Conservation (phyloP, 495 filamentous ascomycete genomes). For the Xylaria bambusicola region DNA sequence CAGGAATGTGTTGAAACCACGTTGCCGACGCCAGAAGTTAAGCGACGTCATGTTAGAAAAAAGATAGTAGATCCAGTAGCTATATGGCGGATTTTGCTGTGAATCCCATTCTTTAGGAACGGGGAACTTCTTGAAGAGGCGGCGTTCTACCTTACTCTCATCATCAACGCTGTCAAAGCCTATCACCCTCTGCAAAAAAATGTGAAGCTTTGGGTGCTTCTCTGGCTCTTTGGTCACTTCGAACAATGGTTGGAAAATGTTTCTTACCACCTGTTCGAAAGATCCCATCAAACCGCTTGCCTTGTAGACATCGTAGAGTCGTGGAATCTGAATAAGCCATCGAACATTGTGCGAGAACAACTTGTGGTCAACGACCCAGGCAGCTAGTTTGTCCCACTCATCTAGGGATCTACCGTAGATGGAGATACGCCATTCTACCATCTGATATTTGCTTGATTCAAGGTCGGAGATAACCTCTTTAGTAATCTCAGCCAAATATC, state of each 20-base stretch:
- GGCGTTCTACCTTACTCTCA: slow-evolving; percentile 92
- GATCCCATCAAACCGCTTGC: slow-evolving; percentile 79
- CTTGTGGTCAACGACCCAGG: slow-evolving; percentile 99
- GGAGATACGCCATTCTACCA: slow-evolving; percentile 98
- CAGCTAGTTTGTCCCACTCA: slow-evolving; percentile 97
- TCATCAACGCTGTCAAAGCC: slow-evolving; percentile 98
- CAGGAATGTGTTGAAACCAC: slow-evolving; percentile 94
- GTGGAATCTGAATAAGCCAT: slow-evolving; percentile 94
- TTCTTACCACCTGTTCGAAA: slow-evolving; percentile 87
- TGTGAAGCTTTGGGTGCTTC: slow-evolving; percentile 88
- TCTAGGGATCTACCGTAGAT: slow-evolving; percentile 90
- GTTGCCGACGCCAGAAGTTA: slow-evolving; percentile 85
- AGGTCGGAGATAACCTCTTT: slow-evolving; percentile 97
- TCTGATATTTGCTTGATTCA: slow-evolving; percentile 98
- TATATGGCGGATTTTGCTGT: slow-evolving; percentile 96
- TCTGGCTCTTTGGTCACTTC: slow-evolving; percentile 87
- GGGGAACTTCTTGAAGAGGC: slow-evolving; percentile 90
- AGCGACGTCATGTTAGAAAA: slow-evolving; percentile 92
- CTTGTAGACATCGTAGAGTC: slow-evolving; percentile 95
- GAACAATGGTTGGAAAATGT: slow-evolving; percentile 91
- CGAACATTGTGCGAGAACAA: slow-evolving; percentile 96
- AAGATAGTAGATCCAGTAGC: slow-evolving; percentile 97
- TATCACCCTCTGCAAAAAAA: slow-evolving; percentile 93
- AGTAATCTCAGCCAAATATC: slow-evolving; percentile 95
- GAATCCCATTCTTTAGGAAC: slow-evolving; percentile 84